Conservation (phyloP, 129 eudicot genomes). For the Tanacetum coccineum region DNA sequence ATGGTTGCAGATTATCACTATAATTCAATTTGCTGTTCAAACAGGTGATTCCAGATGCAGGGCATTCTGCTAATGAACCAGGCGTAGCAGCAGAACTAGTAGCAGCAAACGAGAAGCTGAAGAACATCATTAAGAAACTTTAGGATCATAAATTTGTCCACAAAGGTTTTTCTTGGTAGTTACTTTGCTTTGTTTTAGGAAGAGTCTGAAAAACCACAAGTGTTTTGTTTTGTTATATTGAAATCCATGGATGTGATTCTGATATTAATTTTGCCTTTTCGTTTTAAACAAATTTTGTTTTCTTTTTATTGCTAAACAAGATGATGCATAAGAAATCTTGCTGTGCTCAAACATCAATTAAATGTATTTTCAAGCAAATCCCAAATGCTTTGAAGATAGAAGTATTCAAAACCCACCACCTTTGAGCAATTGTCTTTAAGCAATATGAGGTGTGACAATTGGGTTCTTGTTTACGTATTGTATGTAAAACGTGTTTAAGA, state of each 20-base stretch:
- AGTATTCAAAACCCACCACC: too few species aligned
- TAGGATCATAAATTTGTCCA: not conserved
- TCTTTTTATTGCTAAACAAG: not conserved
- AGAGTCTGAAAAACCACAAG: slow-evolving; percentile 9
- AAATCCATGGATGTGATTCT: slow-evolving; percentile 20
- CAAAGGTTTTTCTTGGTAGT: not conserved
- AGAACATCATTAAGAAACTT: slow-evolving; percentile 39
- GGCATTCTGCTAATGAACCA: slow-evolving; percentile 96
- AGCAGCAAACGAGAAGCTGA: slow-evolving; percentile 88
- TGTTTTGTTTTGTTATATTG: slow-evolving; percentile 5
- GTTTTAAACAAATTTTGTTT: not conserved
- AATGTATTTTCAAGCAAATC: too few species aligned
- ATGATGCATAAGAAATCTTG: not conserved
- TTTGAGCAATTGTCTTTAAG: too few species aligned
- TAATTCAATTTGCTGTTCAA: not conserved
- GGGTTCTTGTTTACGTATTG: too few species aligned
- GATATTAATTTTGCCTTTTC: not conserved
- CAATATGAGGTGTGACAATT: too few species aligned
- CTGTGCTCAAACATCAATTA: too few species aligned
- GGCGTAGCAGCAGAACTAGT: slow-evolving; percentile 85
- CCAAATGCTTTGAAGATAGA: too few species aligned
- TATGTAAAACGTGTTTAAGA: too few species aligned
- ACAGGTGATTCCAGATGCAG: slow-evolving; percentile 87
- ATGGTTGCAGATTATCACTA: not conserved
- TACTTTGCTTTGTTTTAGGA: slow-evolving; percentile 17